A percentile compares a stretch with the other conserved stretches of the same genome.
These are phyloP conservation scores for Populus hybrid DNA, from an alignment of 441 rosid species.

Conservation along the genomic window DNA sequence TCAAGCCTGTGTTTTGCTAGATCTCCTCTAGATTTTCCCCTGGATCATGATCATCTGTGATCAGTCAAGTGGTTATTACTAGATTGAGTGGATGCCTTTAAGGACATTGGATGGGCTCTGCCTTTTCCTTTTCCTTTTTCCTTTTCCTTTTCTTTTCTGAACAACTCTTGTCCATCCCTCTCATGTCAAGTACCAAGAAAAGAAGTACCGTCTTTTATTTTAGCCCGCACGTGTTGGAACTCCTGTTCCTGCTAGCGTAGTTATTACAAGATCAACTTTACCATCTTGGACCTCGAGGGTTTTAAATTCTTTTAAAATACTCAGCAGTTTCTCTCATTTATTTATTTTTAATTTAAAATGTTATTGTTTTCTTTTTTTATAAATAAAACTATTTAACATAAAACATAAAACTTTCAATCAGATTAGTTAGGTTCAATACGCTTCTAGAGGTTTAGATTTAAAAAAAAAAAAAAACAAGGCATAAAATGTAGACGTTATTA, in stretches of 20 bases:
- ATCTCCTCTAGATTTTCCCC: neutral
- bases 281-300: too few relatives aligned
- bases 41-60: neutral
- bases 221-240: neutral
- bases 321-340: too few relatives aligned
- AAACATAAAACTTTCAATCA: too few relatives aligned
- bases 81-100: conserved; percentile 1
- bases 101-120: conserved; percentile 7
- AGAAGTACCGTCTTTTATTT: neutral
- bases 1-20: neutral
- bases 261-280: neutral
- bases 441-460: too few relatives aligned
- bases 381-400: too few relatives aligned
- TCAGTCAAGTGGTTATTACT: neutral
- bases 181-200: neutral
- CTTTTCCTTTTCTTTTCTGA: neutral
- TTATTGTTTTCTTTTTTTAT: too few relatives aligned
- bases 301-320: too few relatives aligned
- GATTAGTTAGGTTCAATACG: too few relatives aligned
- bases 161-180: neutral
- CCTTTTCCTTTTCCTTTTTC: neutral
- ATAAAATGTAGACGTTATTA: neutral
- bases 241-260: too few relatives aligned
- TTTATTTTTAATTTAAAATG: too few relatives aligned
- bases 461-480: too few relatives aligned